phyloP scores from a whole-genome alignment of 169 alveolate species.

The Eimeria maxima region DNA sequence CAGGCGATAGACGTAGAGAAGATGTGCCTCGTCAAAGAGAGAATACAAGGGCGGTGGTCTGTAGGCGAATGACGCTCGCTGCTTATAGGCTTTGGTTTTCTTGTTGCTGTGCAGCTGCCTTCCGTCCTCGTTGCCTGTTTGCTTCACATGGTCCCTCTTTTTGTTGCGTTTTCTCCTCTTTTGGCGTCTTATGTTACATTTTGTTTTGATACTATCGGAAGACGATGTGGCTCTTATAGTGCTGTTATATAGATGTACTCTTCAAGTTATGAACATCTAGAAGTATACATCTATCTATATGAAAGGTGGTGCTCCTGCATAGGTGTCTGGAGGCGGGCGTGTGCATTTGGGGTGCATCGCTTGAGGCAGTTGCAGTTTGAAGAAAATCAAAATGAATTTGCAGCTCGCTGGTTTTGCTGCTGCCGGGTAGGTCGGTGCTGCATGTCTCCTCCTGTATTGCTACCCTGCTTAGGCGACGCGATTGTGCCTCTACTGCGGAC shows the following conservation, averaged over 20 bases:
- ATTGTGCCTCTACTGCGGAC: not conserved
- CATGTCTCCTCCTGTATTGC: not conserved
- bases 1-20: not conserved
- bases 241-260: not conserved
- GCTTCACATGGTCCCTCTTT: not conserved
- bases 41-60: not conserved
- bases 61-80: not conserved
- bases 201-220: not conserved
- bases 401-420: not conserved
- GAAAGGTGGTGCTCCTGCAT: not conserved
- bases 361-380: no score
- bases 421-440: not conserved
- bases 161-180: not conserved
- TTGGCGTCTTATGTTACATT: not conserved
- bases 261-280: no score
- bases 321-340: not conserved
- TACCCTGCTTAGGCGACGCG: not conserved
- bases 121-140: not conserved
- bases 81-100: not conserved
- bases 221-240: not conserved
- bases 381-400: not conserved
- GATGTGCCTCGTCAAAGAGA: not conserved
- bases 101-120: not conserved
- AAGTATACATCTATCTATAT: not conserved
- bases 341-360: not conserved